These are phyloP conservation scores for Alternaria infectoria DNA, from an alignment of 2,329 filamentous ascomycete species.

Conservation along the genomic window DNA sequence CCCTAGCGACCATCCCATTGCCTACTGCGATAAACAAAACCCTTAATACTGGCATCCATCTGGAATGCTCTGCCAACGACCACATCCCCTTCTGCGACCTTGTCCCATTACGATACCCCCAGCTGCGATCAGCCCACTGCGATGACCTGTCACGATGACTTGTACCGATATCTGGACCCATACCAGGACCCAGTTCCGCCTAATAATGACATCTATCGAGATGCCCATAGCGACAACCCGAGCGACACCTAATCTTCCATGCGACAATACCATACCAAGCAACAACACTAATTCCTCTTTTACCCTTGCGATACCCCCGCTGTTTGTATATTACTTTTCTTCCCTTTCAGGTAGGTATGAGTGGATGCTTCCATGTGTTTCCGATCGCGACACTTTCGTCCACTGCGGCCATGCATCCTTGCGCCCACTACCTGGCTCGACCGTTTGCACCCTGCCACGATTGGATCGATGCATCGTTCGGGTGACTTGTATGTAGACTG, in stretches of 20 bases:
- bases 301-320: conserved; percentile 16
- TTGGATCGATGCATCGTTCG: neutral
- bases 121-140: conserved; percentile 15
- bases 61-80: conserved; percentile 21
- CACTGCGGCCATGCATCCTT: conserved; percentile 17
- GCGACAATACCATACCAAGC: conserved; percentile 3
- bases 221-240: conserved; percentile 31
- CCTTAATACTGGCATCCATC: conserved; percentile 21
- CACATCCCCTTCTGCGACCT: conserved; percentile 11
- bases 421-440: conserved; percentile 15
- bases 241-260: conserved; percentile 13
- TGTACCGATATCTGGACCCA: conserved; percentile 10
- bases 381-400: conserved; percentile 15
- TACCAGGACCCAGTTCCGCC: neutral
- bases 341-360: conserved; percentile 25
- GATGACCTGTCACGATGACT: conserved; percentile 13
- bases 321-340: neutral
- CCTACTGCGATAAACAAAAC: conserved; percentile 14
- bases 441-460: conserved; percentile 8
- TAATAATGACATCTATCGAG: conserved; percentile 16
- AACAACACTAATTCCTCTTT: neutral
- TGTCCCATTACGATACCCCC: conserved; percentile 8
- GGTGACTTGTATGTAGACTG: conserved; percentile 14
- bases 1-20: conserved; percentile 19
- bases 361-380: conserved; percentile 24